Evolutionary conservation across 257 asterid genomes (phyloP), one percentile per base, ranked within the genome.

Genomic region (Przewalskia tangutica): DNA sequence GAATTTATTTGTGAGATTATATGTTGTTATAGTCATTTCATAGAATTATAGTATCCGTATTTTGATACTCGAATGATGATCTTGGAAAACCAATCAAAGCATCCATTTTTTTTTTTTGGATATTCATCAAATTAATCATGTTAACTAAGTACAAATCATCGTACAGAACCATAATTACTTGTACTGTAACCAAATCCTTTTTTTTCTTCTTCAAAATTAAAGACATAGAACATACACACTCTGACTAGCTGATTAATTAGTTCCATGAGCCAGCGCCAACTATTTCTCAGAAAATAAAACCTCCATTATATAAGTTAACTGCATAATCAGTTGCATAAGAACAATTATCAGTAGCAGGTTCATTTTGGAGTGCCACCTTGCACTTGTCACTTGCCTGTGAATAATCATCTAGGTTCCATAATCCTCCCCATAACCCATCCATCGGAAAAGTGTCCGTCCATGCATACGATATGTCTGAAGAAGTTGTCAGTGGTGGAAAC

Each of bases 371-470:
- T 4, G 82, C 85, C 84, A 70, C 77, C 27, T 83, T 84, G 83
- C 81, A 73, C 70, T 88, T 82, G 42, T 84, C 85, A 63, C 46
- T 62, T 27, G 54, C 38, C 38, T 76, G 85, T 34, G n/a, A 40
- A 67, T 60, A 7, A 54, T 81, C 63, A 63, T 86, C 92, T n/a
- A 86, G 44, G 82, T 84, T 87, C 91, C 92, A 90, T 7, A 86
- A 79, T 77, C 89, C 91, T n/a, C 85, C 90, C 91, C 90, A 89
- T 68, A 89, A 83, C 18, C 79, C 85, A 46, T 87, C 91, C 55
- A 82, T 32, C 1, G 83, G 84, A 73, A 86, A 68, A 55, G 83
- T 81, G 58, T 87, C 92, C 5, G 73, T 54, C 89, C 82, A 82
- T 18, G 32, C n/a, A 71, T 44, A 46, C 40, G 20, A 71, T 46